These are phyloP conservation scores for Claviceps sp. DNA, from an alignment of 2,329 filamentous ascomycete genomes.

Conservation along the genomic window DNA sequence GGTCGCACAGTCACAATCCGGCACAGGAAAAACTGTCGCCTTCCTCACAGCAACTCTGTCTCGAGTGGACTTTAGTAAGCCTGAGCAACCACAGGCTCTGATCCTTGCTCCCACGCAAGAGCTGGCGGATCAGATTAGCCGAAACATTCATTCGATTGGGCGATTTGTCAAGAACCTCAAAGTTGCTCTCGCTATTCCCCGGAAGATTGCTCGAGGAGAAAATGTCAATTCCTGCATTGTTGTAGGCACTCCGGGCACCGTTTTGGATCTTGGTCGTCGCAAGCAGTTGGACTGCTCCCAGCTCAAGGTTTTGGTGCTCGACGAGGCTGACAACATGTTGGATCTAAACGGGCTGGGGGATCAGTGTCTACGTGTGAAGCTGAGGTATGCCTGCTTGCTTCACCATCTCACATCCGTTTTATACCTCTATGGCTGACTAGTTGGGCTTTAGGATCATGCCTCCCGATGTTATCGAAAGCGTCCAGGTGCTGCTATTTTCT, in stretches of 20 bases:
- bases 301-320: conserved; percentile 75
- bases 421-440: conserved; percentile 1
- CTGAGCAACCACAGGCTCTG: conserved; percentile 67
- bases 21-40: conserved; percentile 93
- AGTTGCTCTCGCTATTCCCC: conserved; percentile 72
- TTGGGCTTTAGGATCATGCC: conserved; percentile 32
- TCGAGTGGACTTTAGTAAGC: conserved; percentile 61
- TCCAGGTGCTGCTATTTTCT: conserved; percentile 92
- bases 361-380: conserved; percentile 82
- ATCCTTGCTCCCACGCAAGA: conserved; percentile 88
- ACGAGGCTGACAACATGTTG: conserved; percentile 98
- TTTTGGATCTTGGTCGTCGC: conserved; percentile 72
- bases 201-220: conserved; percentile 54
- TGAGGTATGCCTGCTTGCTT: conserved; percentile 30
- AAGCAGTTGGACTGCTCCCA: conserved; percentile 57
- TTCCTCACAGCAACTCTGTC: conserved; percentile 88
- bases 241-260: conserved; percentile 87
- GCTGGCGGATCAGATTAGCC: conserved; percentile 84
- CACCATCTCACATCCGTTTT: neutral
- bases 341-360: conserved; percentile 92
- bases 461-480: conserved; percentile 43
- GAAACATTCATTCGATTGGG: conserved; percentile 73
- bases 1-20: conserved; percentile 98
- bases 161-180: conserved; percentile 64
- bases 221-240: conserved; percentile 65